Base-by-base conservation (phyloP, 352 stramenopile genomes). In the Globisporangium paddicum region DNA sequence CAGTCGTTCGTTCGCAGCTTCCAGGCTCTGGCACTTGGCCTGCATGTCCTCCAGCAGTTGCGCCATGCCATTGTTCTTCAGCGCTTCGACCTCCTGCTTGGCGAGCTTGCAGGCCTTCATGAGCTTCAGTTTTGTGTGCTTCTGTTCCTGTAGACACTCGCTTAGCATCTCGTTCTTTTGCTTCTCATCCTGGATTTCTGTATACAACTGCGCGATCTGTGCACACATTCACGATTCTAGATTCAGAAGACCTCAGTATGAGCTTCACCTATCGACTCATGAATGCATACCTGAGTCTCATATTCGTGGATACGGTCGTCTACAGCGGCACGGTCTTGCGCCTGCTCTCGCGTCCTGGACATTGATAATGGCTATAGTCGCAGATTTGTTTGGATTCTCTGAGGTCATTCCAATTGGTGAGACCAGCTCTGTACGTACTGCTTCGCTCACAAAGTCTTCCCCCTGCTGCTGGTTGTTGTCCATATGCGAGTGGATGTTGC, bases 11-110 rank as follows among this genome's bases (percentile, higher is more conserved):
- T 85, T 87, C 30, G 73, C 60, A 13, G 75, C 68, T 50, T 93
- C 78, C 28, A 90, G 51, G 3, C 61, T 44, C 11, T 71, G 66
- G 49, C 75, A 90, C 32, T 72, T 78, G n/a, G 61, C 60, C 51
- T 89, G 67, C 21, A 93, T 72, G 59, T 93, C 80, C 41, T 82
- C 56, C 25, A 93, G 67, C 60, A 93, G 72, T 46, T 89, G 77
- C n/a, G 40, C 69, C 46, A 87, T 51, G 21, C 81, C 80, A 34
- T 74, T 89, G 52, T 85, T 72, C 65, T 84, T 77, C 35, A 87
- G 32, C 23, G 65, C 71, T 45, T 90, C 77, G 40, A 93, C 71
- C 38, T 89, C 73, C 44, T 79, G 68, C 35, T 79, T 86, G 5
- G 73, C 68, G 25, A 73, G 67, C 56, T 89, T 90, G 63, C 79